A percentile compares a stretch with the other conserved stretches of the same genome.
phyloP scores from a whole-genome alignment of 2,329 filamentous ascomycete species.

The Ophiostoma populinum region DNA sequence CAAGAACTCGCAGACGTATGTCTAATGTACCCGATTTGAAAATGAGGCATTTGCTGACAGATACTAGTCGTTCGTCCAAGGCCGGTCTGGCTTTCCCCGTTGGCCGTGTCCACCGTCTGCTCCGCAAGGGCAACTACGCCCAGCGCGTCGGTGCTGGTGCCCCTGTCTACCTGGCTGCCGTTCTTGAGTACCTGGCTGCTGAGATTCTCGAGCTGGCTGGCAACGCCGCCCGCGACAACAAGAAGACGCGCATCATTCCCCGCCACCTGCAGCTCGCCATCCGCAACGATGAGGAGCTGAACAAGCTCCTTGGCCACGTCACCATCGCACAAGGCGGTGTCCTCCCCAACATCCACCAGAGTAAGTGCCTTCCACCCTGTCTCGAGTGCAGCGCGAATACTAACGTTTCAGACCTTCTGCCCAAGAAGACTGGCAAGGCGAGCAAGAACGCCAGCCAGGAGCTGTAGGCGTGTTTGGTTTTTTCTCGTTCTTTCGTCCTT shows the following conservation, averaged over 20 bases:
- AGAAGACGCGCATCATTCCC: constrained; percentile 99
- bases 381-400: constrained; percentile 11
- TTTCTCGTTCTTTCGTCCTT: constrained; percentile 39
- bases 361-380: constrained; percentile 35
- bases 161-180: constrained; percentile 90
- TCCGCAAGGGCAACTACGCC: constrained; percentile 98
- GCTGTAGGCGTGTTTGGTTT: constrained; percentile 46
- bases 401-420: constrained; percentile 60
- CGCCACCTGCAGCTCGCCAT: constrained; percentile 98
- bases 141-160: constrained; percentile 98
- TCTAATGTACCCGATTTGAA: constrained; percentile 17
- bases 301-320: constrained; percentile 91
- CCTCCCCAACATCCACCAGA: constrained; percentile 96
- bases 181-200: constrained; percentile 95
- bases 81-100: constrained; percentile 97
- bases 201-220: constrained; percentile 98
- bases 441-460: constrained; percentile 89
- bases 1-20: constrained; percentile 99
- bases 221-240: constrained; percentile 98
- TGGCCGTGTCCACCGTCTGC: constrained; percentile 98
- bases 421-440: constrained; percentile 96
- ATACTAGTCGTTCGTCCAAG: constrained; percentile 86
- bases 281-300: constrained; percentile 98
- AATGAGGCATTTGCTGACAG: constrained; percentile 20
- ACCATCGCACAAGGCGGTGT: constrained; percentile 98